Conservation (phyloP, 495 filamentous ascomycete species). For the Lasiosphaeria hispida region DNA sequence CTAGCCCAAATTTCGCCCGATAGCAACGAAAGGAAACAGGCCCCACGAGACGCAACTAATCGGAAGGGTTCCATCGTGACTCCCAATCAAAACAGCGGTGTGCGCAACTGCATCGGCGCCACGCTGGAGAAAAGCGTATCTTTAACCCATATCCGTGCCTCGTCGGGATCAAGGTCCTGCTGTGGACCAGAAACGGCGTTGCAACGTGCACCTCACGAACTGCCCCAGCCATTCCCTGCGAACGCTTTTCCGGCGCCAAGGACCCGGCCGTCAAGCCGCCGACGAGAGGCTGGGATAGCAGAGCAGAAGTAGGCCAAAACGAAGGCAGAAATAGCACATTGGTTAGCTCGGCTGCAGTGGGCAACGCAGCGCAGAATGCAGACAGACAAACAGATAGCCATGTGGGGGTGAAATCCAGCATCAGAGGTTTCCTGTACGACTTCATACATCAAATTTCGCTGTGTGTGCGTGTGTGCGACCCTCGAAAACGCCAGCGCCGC, state of each 20-base stretch:
- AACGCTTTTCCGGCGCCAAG: conserved; percentile 6
- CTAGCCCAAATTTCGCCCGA: neutral
- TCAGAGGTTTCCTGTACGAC: neutral
- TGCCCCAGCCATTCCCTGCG: conserved; percentile 8
- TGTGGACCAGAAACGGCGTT: neutral
- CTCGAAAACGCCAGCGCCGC: conserved; percentile 13
- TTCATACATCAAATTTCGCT: neutral
- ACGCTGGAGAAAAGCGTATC: neutral
- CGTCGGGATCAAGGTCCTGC: neutral
- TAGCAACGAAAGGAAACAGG: neutral
- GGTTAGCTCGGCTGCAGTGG: no score
- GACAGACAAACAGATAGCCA: neutral
- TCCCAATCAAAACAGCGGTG: conserved; percentile 8
- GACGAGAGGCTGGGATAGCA: neutral
- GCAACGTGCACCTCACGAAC: conserved; percentile 2
- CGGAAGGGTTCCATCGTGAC: neutral
- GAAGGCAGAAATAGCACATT: no score
- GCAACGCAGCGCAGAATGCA: no score
- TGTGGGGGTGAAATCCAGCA: conserved; percentile 10
- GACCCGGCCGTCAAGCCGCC: neutral
- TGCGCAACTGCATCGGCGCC: neutral
- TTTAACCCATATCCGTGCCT: neutral
- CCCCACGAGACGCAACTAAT: neutral
- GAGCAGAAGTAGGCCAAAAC: no score
- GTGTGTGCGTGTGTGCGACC: neutral